phyloP scores from a whole-genome alignment of 2,329 filamentous ascomycete species.

The Scytalidium lignicola region DNA sequence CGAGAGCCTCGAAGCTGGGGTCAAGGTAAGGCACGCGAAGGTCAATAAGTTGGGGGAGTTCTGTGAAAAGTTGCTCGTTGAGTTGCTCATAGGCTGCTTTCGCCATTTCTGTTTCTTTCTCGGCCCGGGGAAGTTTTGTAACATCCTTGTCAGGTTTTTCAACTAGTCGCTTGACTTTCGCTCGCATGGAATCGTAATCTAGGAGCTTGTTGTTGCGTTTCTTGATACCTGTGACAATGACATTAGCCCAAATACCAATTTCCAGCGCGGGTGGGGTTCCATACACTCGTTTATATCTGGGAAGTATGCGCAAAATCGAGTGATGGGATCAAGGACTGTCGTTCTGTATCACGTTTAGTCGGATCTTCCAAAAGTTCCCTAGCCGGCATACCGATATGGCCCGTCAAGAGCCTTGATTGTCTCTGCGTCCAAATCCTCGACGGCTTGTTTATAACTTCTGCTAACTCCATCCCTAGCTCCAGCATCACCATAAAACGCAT shows the following conservation, averaged over 20 bases:
- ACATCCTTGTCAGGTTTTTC: slow-evolving; percentile 99
- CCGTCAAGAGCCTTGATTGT: slow-evolving; percentile 98
- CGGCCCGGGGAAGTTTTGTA: slow-evolving; percentile 88
- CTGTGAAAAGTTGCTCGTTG: slow-evolving; percentile 90
- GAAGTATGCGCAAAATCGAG: slow-evolving; percentile 95
- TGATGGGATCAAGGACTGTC: slow-evolving; percentile 93
- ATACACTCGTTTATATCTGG: slow-evolving; percentile 96
- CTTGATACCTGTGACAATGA: slow-evolving; percentile 68
- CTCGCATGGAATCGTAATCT: slow-evolving; percentile 93
- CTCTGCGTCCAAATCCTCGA: slow-evolving; percentile 94
- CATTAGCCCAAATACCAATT: slow-evolving; percentile 7
- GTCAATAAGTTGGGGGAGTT: slow-evolving; percentile 94
- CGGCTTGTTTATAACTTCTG: slow-evolving; percentile 95
- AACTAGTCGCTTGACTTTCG: slow-evolving; percentile 92
- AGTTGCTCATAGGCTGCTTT: slow-evolving; percentile 91
- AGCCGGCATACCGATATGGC: slow-evolving; percentile 65
- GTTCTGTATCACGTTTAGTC: slow-evolving; percentile 45
- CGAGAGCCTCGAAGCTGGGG: slow-evolving; percentile 92
- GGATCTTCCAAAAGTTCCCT: background rate
- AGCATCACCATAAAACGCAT: slow-evolving; percentile 96
- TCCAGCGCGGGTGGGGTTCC: slow-evolving; percentile 20
- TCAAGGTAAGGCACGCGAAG: slow-evolving; percentile 95
- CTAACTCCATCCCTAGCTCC: slow-evolving; percentile 93
- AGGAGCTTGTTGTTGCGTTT: slow-evolving; percentile 98
- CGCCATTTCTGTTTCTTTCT: slow-evolving; percentile 94